phyloP scores from a whole-genome alignment of 2,329 filamentous ascomycete genomes.

The Fusarium sp. region DNA sequence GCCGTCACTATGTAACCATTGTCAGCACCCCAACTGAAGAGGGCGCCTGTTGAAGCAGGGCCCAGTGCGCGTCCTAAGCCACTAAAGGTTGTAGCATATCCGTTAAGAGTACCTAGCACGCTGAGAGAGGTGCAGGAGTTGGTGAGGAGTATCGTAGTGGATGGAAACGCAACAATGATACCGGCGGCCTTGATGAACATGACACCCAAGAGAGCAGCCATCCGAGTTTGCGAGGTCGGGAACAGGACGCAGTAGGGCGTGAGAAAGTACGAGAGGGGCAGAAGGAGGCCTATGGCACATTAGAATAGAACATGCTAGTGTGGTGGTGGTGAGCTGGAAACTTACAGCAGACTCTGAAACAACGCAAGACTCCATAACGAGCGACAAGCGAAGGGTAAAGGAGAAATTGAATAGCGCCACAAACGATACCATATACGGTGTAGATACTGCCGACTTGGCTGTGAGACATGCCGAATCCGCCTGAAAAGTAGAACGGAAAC shows the following conservation, averaged over 20 bases:
- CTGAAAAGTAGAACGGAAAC: constrained; percentile 82
- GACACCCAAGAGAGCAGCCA: constrained; percentile 69
- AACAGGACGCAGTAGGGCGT: constrained; percentile 82
- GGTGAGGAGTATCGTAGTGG: constrained; percentile 87
- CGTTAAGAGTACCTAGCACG: constrained; percentile 88
- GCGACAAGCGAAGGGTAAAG: constrained; percentile 81
- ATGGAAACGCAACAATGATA: constrained; percentile 88
- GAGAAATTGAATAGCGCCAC: constrained; percentile 85
- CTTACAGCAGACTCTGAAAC: constrained; percentile 71
- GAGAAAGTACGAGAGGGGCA: constrained; percentile 80
- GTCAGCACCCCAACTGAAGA: constrained; percentile 80
- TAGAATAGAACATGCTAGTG: constrained; percentile 8
- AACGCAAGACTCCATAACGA: constrained; percentile 76
- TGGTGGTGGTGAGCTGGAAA: not conserved
- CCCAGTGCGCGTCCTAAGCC: constrained; percentile 83
- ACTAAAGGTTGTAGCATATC: constrained; percentile 83
- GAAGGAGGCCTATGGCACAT: constrained; percentile 61
- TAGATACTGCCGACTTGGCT: constrained; percentile 85
- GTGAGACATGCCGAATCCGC: constrained; percentile 79
- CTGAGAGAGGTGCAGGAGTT: constrained; percentile 79
- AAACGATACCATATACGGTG: constrained; percentile 80
- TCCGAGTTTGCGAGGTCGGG: constrained; percentile 57
- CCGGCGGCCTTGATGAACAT: constrained; percentile 79
- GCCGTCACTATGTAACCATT: constrained; percentile 79
- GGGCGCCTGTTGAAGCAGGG: constrained; percentile 75